phyloP scores from a whole-genome alignment of 225 moss, liverwort and hornwort species.

The Antitrichia curtipendula region DNA sequence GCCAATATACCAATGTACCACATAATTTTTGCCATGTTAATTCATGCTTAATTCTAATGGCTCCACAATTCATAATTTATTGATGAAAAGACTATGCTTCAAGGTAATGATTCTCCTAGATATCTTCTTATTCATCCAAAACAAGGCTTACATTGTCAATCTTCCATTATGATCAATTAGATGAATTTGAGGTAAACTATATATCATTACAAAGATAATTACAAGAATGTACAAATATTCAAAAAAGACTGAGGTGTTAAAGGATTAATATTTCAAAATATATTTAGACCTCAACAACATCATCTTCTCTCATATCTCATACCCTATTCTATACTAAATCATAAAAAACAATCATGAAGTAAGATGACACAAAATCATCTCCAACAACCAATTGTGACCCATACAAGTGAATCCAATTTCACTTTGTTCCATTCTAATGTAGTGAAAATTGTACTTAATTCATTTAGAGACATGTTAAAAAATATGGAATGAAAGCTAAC shows the following conservation, averaged over 20 bases:
- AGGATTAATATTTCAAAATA: not conserved
- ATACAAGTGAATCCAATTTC: not conserved
- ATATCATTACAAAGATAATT: not conserved
- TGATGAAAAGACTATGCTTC: not conserved
- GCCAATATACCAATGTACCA: not conserved
- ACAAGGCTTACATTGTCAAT: not conserved
- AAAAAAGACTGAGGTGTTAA: not conserved
- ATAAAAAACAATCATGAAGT: too few species aligned
- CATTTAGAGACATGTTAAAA: not conserved
- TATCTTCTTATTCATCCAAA: not conserved
- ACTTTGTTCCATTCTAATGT: not conserved
- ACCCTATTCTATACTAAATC: too few species aligned
- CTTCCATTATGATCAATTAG: not conserved
- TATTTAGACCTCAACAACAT: not conserved
- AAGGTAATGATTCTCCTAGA: not conserved
- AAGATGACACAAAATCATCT: too few species aligned
- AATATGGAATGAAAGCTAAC: not conserved
- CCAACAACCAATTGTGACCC: rapidly evolving
- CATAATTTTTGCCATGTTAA: not conserved
- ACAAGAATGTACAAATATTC: not conserved
- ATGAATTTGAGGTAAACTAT: not conserved
- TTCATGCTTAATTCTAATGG: not conserved
- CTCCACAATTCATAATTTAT: not conserved
- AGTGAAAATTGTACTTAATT: not conserved
- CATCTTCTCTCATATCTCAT: not conserved